Evolutionary conservation across 257 asterid genomes (phyloP), one percentile per base, ranked within the genome.

Genomic region (Solanum neorickii): DNA sequence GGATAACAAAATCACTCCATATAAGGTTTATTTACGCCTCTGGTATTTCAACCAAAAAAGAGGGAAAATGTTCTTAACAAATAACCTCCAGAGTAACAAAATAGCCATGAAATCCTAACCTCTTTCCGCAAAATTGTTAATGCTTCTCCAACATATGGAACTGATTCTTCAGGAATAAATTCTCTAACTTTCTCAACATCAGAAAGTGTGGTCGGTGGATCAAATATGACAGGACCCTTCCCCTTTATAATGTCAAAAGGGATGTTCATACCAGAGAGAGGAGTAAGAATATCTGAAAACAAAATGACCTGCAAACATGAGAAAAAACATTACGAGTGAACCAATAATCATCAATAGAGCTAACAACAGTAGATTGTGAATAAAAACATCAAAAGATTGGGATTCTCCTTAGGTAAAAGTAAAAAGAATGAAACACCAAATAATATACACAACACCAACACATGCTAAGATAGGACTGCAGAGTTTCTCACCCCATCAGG

Each of bases 221-320:
- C 98, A 80, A 95, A 97, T 90, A 97, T 97, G 88, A 97, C 88
- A 23, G 99, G 99, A 59, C 99, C 99, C 92, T 93, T 95, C 86
- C 99, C 99, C 92, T 96, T 94, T 84, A 95, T 95, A 60, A 97
- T 96, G 95, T 97, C 98, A 86, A 97, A 97, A 44, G 99, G 99
- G 87, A 97, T 95, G 91, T 96, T 97, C 99, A 97, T 97, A 15
- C 99, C 99, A 31, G 98, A 86, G 83, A 97, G 93, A 23, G 99
- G 99, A 80, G 99, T 97, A 87, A 97, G 99, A 92, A 97, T 97
- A 91, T 97, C 99, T 9, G 99, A 97, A 93, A 97, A 97, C 86
- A 97, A 91, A 91, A 97, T 97, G 84, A 97, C 99, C 99, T 97
- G 95, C 86, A 90, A 91, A 37, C 62, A 74, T 65, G 69, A 49